These are phyloP conservation scores for Nannizziopsis barbatae DNA, from an alignment of 2,329 filamentous ascomycete species.

Conservation along the genomic window DNA sequence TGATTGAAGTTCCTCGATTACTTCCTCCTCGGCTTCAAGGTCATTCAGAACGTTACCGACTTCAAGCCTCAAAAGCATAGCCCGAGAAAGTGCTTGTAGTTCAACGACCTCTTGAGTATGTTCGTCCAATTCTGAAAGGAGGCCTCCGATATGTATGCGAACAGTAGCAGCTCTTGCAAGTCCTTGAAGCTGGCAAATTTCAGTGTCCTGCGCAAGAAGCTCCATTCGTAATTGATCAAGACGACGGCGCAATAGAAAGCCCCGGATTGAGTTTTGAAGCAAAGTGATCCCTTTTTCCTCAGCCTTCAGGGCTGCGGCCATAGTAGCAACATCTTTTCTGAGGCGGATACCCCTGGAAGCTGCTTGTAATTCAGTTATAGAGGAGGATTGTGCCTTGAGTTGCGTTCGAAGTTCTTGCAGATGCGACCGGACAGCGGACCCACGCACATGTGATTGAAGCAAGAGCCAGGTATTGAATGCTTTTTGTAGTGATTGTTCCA, in stretches of 20 bases:
- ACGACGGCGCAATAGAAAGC: constrained; percentile 27
- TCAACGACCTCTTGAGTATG: constrained; percentile 55
- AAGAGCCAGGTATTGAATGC: constrained; percentile 29
- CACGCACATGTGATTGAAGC: constrained; percentile 40
- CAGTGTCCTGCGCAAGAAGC: constrained; percentile 24
- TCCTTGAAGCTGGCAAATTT: constrained; percentile 31
- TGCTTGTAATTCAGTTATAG: constrained; percentile 27
- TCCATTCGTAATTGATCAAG: constrained; percentile 23
- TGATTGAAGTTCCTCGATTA: constrained; percentile 63
- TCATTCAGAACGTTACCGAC: constrained; percentile 64
- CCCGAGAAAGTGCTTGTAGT: constrained; percentile 66
- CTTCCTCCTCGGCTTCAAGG: constrained; percentile 73
- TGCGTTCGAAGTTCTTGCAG: constrained; percentile 22
- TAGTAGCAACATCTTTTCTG: constrained; percentile 24
- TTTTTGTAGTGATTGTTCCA: constrained; percentile 33
- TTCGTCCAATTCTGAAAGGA: constrained; percentile 59
- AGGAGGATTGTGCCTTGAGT: constrained; percentile 22
- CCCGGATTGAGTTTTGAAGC: constrained; percentile 44
- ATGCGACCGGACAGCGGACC: constrained; percentile 22
- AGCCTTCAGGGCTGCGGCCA: constrained; percentile 32
- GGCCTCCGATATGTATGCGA: constrained; percentile 32
- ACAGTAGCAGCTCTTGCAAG: constrained; percentile 32
- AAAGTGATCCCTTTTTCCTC: constrained; percentile 36
- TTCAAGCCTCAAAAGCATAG: constrained; percentile 63
- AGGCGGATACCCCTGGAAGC: constrained; percentile 24